Conservation (phyloP, 169 alveolate species). For the Plasmodium knowlesi region DNA sequence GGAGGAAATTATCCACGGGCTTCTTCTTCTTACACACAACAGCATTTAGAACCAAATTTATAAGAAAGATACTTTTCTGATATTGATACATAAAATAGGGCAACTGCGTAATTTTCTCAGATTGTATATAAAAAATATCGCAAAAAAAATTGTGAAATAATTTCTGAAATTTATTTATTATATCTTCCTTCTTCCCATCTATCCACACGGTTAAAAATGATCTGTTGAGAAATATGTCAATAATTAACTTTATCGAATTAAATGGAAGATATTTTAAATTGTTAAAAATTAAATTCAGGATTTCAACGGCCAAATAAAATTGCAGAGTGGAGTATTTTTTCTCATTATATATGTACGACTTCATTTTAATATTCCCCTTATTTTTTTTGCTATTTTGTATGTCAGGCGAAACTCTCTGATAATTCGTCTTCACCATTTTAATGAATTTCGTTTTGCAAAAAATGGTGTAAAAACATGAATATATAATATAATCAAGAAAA, state of each 20-base stretch:
- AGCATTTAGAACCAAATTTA: slow-evolving; percentile 19
- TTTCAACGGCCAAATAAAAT: slow-evolving; percentile 55
- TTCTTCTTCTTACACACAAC: slow-evolving; percentile 22
- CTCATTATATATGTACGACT: slow-evolving; percentile 43
- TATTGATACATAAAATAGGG: slow-evolving; percentile 50
- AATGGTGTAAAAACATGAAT: slow-evolving; percentile 43
- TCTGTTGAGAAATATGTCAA: slow-evolving; percentile 56
- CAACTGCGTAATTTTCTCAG: slow-evolving; percentile 24
- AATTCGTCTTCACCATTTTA: slow-evolving; percentile 12
- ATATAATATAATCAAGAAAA: slow-evolving; percentile 62
- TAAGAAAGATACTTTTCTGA: slow-evolving; percentile 20
- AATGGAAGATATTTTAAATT: slow-evolving; percentile 65
- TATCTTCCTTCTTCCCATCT: slow-evolving; percentile 5
- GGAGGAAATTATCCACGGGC: background rate
- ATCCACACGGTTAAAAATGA: slow-evolving; percentile 18
- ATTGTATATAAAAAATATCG: slow-evolving; percentile 17
- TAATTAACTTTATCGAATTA: slow-evolving; percentile 59
- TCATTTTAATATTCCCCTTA: slow-evolving; percentile 8
- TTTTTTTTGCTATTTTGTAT: background rate
- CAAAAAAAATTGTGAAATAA: slow-evolving; percentile 48
- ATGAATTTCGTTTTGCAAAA: slow-evolving; percentile 57
- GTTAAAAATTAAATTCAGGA: slow-evolving; percentile 35
- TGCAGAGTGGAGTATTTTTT: slow-evolving; percentile 35
- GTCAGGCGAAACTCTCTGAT: background rate
- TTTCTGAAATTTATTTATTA: slow-evolving; percentile 45